Evolutionary conservation across 345 rosid genomes (phyloP), one percentile per base, ranked within the genome.

Genomic region (Salix dunnii): DNA sequence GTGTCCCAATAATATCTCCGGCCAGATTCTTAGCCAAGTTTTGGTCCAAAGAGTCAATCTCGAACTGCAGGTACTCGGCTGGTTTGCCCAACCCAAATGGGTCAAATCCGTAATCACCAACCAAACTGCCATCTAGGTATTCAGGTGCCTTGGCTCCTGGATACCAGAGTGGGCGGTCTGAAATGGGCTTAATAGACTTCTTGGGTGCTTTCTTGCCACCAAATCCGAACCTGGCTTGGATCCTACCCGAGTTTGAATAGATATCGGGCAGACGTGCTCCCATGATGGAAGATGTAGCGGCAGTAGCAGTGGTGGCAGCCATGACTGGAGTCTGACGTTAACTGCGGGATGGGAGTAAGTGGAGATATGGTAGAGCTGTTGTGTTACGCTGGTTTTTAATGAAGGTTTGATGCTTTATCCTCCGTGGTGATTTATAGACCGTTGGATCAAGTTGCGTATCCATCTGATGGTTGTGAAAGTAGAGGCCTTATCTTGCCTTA

Each of bases 51-150:
- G 92, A 91, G 77, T 91, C 95, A 71, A 85, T 53, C 2, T 91
- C 95, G 78, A 48, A 89, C 87, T 91, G 92, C 87, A 91, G 81
- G 80, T 91, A 91, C 87, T 91, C 92, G 3, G 84, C 92, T 0
- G 91, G 94, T 80, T 88, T 91, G 63, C 94, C 94, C 40, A 89
- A 73, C 40, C 95, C 92, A 30, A 91, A 91, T 0, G 95, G 95
- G 81, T 91, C 92, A 76, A 91, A 91, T 74, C 95, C 95, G 66
- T 91, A 91, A 73, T 91, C 95, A 2, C 92, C 95, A 2, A 91
- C 88, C 76, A 91, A 81, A 74, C 84, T 88, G 16, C 95, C 95
- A 84, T 89, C 95, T 0, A 91, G 88, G 82, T 83, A 89, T 7
- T 83, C 89, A 1, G 92, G 92, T 3, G 92, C 88, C 68, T 82